Evolutionary conservation across 2,329 filamentous ascomycete genomes (phyloP).

Genomic region (Nothomitra cinnamomea): DNA sequence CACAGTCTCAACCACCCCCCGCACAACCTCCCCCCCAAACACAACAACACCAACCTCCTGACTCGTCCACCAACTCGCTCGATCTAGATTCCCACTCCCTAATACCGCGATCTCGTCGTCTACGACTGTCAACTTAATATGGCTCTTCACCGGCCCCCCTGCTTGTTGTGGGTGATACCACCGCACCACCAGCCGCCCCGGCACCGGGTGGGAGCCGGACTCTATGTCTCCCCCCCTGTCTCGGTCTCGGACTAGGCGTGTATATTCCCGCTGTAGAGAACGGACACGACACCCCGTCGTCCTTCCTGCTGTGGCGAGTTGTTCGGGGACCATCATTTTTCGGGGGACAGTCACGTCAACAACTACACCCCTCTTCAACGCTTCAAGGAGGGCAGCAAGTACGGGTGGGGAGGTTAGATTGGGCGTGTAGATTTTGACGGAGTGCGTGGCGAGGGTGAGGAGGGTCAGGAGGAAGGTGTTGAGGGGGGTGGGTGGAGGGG

Average conservation of each 20-base stretch:
- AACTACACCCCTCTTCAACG: conserved; percentile 47
- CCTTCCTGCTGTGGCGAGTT: conserved; percentile 62
- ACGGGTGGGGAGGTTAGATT: conserved; percentile 57
- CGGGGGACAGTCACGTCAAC: conserved; percentile 51
- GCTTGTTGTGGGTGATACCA: conserved; percentile 19
- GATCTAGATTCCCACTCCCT: conserved; percentile 71
- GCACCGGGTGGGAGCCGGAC: background rate
- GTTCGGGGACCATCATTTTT: conserved; percentile 60
- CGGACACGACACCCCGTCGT: conserved; percentile 36
- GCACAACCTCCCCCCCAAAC: conserved; percentile 25
- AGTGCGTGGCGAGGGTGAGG: conserved; percentile 36
- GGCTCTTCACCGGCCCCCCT: conserved; percentile 49
- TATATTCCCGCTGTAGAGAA: background rate
- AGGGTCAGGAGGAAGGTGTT: conserved; percentile 47
- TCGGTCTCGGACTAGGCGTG: background rate
- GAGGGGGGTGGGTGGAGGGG: conserved; percentile 46
- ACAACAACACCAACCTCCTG: conserved; percentile 60
- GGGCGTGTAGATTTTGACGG: conserved; percentile 57
- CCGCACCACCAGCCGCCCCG: background rate
- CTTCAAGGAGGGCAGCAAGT: conserved; percentile 40
- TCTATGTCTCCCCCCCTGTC: background rate
- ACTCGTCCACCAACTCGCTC: conserved; percentile 74
- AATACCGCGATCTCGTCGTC: conserved; percentile 51
- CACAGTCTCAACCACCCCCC: conserved; percentile 14
- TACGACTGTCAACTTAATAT: conserved; percentile 62